Conservation (phyloP, 1,284 basidiomycete species). For the Pseudozyma hubeiensis region DNA sequence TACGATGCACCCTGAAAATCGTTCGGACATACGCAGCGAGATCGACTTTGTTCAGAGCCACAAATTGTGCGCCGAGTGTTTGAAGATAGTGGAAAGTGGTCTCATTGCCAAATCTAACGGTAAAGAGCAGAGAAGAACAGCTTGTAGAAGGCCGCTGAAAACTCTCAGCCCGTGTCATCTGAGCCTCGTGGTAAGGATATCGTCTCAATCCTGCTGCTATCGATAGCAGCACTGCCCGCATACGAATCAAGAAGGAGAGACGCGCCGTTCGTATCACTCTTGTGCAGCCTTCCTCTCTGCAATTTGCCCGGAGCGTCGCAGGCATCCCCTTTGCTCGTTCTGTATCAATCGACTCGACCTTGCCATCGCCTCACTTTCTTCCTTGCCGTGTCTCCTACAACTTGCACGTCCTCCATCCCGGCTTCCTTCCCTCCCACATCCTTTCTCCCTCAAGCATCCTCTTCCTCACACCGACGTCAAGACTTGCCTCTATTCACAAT, state of each 20-base stretch:
- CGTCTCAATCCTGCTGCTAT: neutral
- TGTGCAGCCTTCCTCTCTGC: neutral
- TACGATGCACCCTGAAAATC: neutral
- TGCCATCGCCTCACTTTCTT: too few species aligned
- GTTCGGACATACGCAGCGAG: neutral
- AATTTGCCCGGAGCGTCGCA: neutral
- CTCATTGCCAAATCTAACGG: neutral
- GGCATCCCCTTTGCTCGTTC: constrained; percentile 1
- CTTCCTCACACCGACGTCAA: constrained; percentile 4
- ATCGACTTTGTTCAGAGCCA: neutral
- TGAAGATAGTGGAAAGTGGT: neutral
- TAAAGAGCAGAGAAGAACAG: neutral
- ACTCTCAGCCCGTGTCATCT: neutral
- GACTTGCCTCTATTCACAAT: constrained; percentile 3
- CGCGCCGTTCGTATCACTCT: neutral
- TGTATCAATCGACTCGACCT: neutral
- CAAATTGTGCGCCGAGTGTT: neutral
- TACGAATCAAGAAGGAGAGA: neutral
- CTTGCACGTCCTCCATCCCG: neutral
- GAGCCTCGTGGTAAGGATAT: neutral
- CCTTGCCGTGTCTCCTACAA: neutral
- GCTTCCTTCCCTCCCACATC: constrained; percentile 7
- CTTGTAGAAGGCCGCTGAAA: neutral
- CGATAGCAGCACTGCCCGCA: neutral
- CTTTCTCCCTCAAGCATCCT: constrained; percentile 3